A percentile compares a stretch with the other conserved stretches of the same genome.
phyloP scores from a whole-genome alignment of 2,329 filamentous ascomycete species.

The Trichophyton equinum region DNA sequence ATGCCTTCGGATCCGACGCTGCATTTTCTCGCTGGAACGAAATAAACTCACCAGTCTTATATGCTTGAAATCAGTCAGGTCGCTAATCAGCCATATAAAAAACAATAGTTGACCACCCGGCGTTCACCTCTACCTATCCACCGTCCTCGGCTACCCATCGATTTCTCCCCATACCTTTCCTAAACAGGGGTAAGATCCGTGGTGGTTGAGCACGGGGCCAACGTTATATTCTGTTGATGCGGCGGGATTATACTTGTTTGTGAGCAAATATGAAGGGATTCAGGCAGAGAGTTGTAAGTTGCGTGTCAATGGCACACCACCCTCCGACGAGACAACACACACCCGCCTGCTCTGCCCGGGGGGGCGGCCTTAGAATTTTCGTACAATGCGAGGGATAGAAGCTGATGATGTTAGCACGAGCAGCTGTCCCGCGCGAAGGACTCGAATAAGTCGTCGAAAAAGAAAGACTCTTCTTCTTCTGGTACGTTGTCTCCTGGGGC shows the following conservation, averaged over 20 bases:
- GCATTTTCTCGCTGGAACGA: not conserved
- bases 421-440: slow-evolving; percentile 89
- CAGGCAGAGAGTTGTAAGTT: slow-evolving; percentile 88
- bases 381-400: slow-evolving; percentile 7
- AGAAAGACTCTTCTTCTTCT: slow-evolving; percentile 41
- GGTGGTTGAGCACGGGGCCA: slow-evolving; percentile 8
- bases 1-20: not conserved
- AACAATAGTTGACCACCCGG: not conserved
- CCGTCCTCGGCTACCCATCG: not conserved
- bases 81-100: not conserved
- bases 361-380: slow-evolving; percentile 13
- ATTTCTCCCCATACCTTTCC: slow-evolving; percentile 1
- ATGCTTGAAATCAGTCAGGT: not conserved
- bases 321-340: slow-evolving; percentile 12
- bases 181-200: slow-evolving; percentile 9
- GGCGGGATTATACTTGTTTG: slow-evolving; percentile 19
- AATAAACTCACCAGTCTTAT: not conserved
- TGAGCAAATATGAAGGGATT: slow-evolving; percentile 80
- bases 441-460: slow-evolving; percentile 65
- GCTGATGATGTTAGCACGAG: slow-evolving; percentile 43
- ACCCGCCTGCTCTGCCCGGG: not conserved
- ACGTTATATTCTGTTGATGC: slow-evolving; percentile 10
- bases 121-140: not conserved
- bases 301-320: slow-evolving; percentile 14
- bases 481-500: slow-evolving; percentile 70